Percentiles rank a stretch among this genome's conserved stretches.
Evolutionary conservation across 768 basidiomycete genomes (phyloP).

Genomic region (Xerocomellus dryophilus): DNA sequence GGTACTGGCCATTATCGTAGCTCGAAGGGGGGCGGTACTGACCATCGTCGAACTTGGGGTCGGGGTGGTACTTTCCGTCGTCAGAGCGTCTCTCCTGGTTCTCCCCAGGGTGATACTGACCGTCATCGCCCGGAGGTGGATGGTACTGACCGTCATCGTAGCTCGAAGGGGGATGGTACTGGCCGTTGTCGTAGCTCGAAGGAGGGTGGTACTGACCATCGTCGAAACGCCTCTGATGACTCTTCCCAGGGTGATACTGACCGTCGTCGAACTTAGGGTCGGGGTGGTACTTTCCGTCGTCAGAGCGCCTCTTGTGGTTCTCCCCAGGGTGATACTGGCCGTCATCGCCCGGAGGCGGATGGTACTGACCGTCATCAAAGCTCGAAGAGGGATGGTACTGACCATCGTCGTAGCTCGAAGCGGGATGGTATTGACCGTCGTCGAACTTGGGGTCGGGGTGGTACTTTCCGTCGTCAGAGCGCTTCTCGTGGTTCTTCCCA

Average conservation of each 20-base stretch:
- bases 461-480: conserved; percentile 11
- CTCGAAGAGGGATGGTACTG: conserved; percentile 6
- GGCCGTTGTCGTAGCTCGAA: background rate
- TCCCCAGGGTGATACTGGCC: conserved; percentile 4
- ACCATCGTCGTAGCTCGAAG: too few species aligned
- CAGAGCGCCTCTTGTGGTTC: background rate
- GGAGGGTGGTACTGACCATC: background rate
- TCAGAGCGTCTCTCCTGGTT: background rate
- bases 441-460: conserved; percentile 1
- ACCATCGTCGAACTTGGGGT: too few species aligned
- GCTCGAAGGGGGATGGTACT: background rate
- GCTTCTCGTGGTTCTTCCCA: background rate
- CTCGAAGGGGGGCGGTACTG: background rate
- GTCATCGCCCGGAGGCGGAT: conserved; percentile 2
- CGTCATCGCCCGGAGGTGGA: background rate
- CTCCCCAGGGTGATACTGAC: conserved; percentile 3
- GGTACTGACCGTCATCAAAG: conserved; percentile 4
- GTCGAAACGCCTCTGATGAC: background rate
- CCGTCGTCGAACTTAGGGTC: conserved; percentile 9
- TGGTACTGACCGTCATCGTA: background rate
- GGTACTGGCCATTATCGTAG: background rate
- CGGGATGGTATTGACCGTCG: conserved; percentile 9
- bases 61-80: background rate
- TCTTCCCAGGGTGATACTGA: background rate
- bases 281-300: conserved; percentile 9